A percentile compares a stretch with the other conserved stretches of the same genome.
These are phyloP conservation scores for Daldinia eschscholtzii DNA, from an alignment of 2,329 filamentous ascomycete genomes.

Conservation along the genomic window DNA sequence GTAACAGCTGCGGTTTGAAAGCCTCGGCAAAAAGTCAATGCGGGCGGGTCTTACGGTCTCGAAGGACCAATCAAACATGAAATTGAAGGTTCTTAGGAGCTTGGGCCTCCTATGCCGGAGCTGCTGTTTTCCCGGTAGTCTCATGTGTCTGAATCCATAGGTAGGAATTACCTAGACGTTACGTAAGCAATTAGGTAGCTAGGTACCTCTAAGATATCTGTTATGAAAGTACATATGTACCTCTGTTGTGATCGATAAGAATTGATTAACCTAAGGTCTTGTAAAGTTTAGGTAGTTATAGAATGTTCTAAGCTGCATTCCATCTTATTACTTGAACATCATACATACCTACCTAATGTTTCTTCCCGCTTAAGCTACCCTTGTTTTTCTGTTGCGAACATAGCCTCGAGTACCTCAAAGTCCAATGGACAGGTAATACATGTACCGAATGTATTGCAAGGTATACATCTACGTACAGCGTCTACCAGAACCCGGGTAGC, in stretches of 20 bases:
- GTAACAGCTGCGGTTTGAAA: slow-evolving; percentile 26
- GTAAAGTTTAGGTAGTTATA: neutral
- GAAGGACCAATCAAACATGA: neutral
- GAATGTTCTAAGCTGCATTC: neutral
- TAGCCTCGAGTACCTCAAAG: slow-evolving; percentile 5
- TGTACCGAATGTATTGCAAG: slow-evolving; percentile 9
- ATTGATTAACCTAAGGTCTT: neutral
- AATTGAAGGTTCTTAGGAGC: slow-evolving; percentile 15
- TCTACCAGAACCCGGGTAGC: slow-evolving; percentile 11
- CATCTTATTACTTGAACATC: neutral
- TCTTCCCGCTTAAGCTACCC: neutral
- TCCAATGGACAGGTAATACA: neutral
- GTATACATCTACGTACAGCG: slow-evolving; percentile 2
- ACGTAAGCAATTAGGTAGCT: neutral
- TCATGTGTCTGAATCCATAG: neutral
- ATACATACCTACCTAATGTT: neutral
- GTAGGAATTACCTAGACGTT: too few relatives aligned
- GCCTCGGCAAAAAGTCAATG: slow-evolving; percentile 39
- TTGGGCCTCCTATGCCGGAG: slow-evolving; percentile 27
- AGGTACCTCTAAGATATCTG: neutral
- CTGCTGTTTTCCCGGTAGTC: slow-evolving; percentile 23
- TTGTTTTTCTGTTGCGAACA: neutral
- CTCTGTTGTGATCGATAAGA: neutral
- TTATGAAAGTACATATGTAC: too few relatives aligned
- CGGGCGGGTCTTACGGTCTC: slow-evolving; percentile 7